phyloP scores from a whole-genome alignment of 2,329 filamentous ascomycete genomes.

The Claviceps cyperi region DNA sequence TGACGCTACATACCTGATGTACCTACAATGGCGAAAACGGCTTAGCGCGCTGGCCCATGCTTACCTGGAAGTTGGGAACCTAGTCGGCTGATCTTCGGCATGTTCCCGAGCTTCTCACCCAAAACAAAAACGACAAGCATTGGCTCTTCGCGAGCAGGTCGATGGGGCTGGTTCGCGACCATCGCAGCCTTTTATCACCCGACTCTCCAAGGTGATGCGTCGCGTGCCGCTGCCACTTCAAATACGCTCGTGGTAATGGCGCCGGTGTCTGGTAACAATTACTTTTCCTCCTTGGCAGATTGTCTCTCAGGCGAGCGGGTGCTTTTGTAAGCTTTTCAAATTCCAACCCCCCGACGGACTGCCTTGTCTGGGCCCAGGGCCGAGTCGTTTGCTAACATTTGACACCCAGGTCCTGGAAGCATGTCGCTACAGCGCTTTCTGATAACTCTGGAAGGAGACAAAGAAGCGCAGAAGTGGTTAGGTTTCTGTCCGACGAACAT shows the following conservation, averaged over 20 bases:
- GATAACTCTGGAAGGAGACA: conserved; percentile 43
- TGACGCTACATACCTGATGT: neutral
- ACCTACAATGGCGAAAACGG: neutral
- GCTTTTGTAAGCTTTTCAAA: conserved; percentile 50
- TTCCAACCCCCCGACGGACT: neutral
- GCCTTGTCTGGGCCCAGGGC: neutral
- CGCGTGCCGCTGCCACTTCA: conserved; percentile 23
- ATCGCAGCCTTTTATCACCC: conserved; percentile 9
- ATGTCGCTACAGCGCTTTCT: conserved; percentile 38
- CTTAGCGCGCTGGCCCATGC: too few relatives aligned
- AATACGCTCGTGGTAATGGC: conserved; percentile 51
- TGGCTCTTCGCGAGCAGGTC: conserved; percentile 1
- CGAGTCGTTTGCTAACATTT: conserved; percentile 9
- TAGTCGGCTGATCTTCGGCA: conserved; percentile 14
- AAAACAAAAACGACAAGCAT: conserved; percentile 11
- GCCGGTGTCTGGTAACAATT: conserved; percentile 52
- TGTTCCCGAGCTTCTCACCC: conserved; percentile 10
- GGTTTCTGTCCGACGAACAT: conserved; percentile 58
- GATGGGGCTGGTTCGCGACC: conserved; percentile 12
- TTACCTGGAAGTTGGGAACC: neutral
- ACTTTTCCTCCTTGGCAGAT: conserved; percentile 73
- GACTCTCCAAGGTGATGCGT: conserved; percentile 22
- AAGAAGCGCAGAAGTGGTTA: conserved; percentile 39
- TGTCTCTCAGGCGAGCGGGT: conserved; percentile 69
- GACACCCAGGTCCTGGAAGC: conserved; percentile 42